phyloP scores from a whole-genome alignment of 108 stramenopile species.

The Cyclotella choctawhatcheeana region DNA sequence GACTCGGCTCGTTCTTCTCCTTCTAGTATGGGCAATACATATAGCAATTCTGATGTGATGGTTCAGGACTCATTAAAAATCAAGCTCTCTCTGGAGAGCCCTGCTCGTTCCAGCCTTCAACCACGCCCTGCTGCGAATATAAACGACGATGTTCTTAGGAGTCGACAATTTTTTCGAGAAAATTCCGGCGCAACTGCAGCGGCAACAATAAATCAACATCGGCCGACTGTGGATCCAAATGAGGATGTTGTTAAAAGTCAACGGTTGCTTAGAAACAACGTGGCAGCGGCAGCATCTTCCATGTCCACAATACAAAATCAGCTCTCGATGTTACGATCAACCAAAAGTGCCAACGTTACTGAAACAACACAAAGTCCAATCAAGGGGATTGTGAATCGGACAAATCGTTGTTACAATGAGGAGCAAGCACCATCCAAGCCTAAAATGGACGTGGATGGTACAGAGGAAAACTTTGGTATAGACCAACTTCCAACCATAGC shows the following conservation, averaged over 20 bases:
- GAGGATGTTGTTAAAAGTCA: conserved; percentile 3
- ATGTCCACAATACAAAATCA: not conserved
- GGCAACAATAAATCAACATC: not conserved
- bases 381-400: no score
- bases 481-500: not conserved
- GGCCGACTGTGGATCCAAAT: not conserved
- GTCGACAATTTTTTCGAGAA: not conserved
- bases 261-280: not conserved
- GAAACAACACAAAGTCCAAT: not conserved
- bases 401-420: no score
- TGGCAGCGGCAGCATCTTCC: not conserved
- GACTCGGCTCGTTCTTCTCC: conserved; percentile 18
- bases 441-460: not conserved
- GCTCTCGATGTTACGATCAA: not conserved
- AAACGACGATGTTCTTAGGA: not conserved
- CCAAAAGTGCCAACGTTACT: not conserved
- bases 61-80: not conserved
- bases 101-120: not conserved
- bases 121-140: not conserved
- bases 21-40: conserved; percentile 17
- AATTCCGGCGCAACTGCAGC: not conserved
- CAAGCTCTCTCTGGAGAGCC: conserved; percentile 3
- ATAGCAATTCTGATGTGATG: not conserved
- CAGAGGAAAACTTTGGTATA: not conserved
- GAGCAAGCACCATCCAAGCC: no score